Evolutionary conservation across 805 yeast genomes (phyloP).

Genomic region (Lipomyces starkeyi): DNA sequence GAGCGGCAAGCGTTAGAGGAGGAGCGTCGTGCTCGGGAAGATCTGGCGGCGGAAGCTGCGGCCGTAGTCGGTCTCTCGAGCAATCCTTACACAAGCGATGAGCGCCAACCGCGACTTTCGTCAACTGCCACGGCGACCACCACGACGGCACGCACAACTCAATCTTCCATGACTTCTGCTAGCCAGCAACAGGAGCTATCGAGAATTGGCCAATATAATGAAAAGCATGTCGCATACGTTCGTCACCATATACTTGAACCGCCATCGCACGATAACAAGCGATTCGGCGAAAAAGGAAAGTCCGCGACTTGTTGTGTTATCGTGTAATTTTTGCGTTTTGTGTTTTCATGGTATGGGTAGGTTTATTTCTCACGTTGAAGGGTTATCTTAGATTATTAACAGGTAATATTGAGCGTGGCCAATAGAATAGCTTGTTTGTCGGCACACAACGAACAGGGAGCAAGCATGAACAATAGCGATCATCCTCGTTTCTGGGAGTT

Average conservation of each 20-base stretch:
- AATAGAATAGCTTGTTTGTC: background rate
- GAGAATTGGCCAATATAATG: background rate
- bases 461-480: too few species aligned
- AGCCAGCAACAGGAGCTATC: background rate
- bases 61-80: constrained; percentile 15
- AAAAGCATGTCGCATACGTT: background rate
- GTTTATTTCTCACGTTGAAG: background rate
- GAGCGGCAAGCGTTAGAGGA: constrained; percentile 18
- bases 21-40: constrained; percentile 22
- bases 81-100: background rate
- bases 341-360: background rate
- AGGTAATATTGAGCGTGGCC: background rate
- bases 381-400: background rate
- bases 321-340: background rate
- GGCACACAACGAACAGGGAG: background rate
- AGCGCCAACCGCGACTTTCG: background rate
- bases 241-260: background rate
- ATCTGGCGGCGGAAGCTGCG: constrained; percentile 20
- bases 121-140: constrained; percentile 3
- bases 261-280: background rate
- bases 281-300: background rate
- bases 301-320: background rate
- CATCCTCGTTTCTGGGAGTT: too few species aligned
- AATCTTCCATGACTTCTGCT: background rate
- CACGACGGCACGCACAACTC: background rate